phyloP scores from a whole-genome alignment of 495 filamentous ascomycete species.

The Astrocystis sublimbata region DNA sequence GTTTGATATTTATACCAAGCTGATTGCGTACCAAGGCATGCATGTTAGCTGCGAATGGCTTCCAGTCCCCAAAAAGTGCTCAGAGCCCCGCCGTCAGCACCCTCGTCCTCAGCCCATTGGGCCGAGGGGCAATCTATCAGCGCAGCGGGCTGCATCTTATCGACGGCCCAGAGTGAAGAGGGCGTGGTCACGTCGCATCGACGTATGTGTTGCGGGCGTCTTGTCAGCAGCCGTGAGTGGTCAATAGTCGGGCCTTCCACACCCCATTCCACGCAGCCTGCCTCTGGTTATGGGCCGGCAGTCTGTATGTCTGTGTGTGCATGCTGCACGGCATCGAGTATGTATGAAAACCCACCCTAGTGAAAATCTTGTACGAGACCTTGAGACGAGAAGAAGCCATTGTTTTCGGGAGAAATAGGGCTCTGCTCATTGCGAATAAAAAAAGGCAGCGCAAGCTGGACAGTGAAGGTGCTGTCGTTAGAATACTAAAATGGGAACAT shows the following conservation, averaged over 20 bases:
- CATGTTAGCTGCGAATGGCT: not conserved
- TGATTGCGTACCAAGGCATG: conserved; percentile 12
- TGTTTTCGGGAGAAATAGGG: not conserved
- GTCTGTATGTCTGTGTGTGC: conserved; percentile 1
- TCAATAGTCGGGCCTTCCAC: not conserved
- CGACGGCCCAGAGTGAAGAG: conserved; percentile 2
- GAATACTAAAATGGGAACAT: too few species aligned
- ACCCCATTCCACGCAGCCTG: conserved; percentile 6
- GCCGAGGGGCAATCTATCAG: not conserved
- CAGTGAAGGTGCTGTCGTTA: too few species aligned
- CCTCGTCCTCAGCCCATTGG: conserved; percentile 1
- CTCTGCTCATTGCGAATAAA: not conserved
- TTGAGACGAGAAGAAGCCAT: not conserved
- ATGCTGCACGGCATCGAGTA: conserved; percentile 17
- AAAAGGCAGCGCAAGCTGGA: too few species aligned
- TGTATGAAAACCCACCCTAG: not conserved
- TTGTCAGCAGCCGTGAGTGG: conserved; percentile 8
- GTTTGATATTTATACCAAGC: conserved; percentile 12
- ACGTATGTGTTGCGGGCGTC: not conserved
- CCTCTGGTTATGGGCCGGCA: not conserved
- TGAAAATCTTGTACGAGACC: conserved; percentile 3
- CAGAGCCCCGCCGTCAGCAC: conserved; percentile 16
- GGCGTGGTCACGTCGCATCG: conserved; percentile 14
- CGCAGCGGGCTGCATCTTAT: conserved; percentile 10
- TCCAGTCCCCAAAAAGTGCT: conserved; percentile 2